phyloP scores from a whole-genome alignment of 257 asterid genomes.

The Hygrophila difformis region DNA sequence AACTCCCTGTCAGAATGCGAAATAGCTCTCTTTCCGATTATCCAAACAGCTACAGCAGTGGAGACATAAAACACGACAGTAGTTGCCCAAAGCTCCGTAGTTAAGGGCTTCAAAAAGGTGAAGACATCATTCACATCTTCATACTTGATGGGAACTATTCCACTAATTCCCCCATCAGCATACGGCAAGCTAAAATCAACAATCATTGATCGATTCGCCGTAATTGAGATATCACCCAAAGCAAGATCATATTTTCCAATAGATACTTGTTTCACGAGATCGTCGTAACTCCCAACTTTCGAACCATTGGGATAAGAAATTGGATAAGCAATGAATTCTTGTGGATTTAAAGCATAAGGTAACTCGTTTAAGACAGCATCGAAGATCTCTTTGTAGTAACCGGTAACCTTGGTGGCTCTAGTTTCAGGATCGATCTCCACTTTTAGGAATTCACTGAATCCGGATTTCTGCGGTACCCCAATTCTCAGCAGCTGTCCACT shows the following conservation, averaged over 20 bases:
- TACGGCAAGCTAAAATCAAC: slow-evolving; percentile 36
- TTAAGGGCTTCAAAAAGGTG: slow-evolving; percentile 25
- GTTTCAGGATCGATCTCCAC: slow-evolving; percentile 23
- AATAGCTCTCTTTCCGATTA: slow-evolving; percentile 19
- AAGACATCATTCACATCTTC: slow-evolving; percentile 16
- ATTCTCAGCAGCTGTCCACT: slow-evolving; percentile 27
- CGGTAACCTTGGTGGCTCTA: slow-evolving; percentile 18
- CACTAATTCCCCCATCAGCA: slow-evolving; percentile 33
- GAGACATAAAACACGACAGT: slow-evolving; percentile 16
- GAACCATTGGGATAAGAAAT: slow-evolving; percentile 26
- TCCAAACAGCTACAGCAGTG: slow-evolving; percentile 23
- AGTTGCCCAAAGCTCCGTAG: slow-evolving; percentile 26
- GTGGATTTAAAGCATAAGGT: slow-evolving; percentile 30
- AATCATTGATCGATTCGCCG: slow-evolving; percentile 25
- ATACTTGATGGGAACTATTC: slow-evolving; percentile 21
- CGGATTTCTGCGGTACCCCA: slow-evolving; percentile 32
- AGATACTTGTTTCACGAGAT: slow-evolving; percentile 39
- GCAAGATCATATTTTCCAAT: slow-evolving; percentile 30
- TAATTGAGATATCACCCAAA: slow-evolving; percentile 38
- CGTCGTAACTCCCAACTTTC: slow-evolving; percentile 30
- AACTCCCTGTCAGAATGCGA: slow-evolving; percentile 9
- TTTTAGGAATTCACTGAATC: slow-evolving; percentile 25
- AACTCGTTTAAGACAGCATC: slow-evolving; percentile 27
- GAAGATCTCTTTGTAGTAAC: slow-evolving; percentile 27
- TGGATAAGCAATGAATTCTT: slow-evolving; percentile 22